These are phyloP conservation scores for Crepidotus sp. DNA, from an alignment of 1,284 basidiomycete genomes.

Conservation along the genomic window DNA sequence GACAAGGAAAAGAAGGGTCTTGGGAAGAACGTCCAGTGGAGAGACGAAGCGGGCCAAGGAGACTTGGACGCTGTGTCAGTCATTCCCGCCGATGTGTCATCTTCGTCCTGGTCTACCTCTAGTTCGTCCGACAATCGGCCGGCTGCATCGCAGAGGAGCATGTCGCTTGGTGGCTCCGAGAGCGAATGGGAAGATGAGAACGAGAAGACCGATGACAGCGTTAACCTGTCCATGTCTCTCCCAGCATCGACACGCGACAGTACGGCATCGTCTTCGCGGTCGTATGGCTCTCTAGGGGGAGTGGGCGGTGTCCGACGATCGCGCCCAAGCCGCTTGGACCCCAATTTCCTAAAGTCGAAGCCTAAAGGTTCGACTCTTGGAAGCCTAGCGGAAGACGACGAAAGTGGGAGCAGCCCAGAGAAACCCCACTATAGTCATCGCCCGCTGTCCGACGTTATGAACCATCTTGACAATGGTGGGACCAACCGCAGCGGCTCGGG, in stretches of 20 bases:
- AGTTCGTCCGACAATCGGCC: slow-evolving; percentile 15
- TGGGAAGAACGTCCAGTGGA: slow-evolving; percentile 82
- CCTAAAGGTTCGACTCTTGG: slow-evolving; percentile 40
- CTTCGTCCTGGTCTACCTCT: slow-evolving; percentile 18
- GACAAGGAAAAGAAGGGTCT: slow-evolving; percentile 50
- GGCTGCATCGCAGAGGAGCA: slow-evolving; percentile 23
- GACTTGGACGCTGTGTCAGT: slow-evolving; percentile 54
- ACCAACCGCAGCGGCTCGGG: slow-evolving; percentile 14
- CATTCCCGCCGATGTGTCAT: slow-evolving; percentile 35
- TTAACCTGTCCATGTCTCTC: slow-evolving; percentile 37
- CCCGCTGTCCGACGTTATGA: slow-evolving; percentile 31
- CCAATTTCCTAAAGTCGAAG: slow-evolving; percentile 58
- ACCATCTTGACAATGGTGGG: slow-evolving; percentile 26
- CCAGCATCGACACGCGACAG: slow-evolving; percentile 27
- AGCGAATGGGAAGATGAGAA: slow-evolving; percentile 86
- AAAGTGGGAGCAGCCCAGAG: slow-evolving; percentile 33
- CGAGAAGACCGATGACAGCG: slow-evolving; percentile 69
- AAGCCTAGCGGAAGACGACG: slow-evolving; percentile 65
- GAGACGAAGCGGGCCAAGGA: slow-evolving; percentile 81
- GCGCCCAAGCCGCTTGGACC: slow-evolving; percentile 57
- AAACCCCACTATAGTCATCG: slow-evolving; percentile 54
- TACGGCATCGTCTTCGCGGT: slow-evolving; percentile 22
- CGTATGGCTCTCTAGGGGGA: slow-evolving; percentile 23
- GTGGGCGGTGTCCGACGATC: slow-evolving; percentile 33
- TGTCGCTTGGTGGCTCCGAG: slow-evolving; percentile 54